Evolutionary conservation across 2,329 filamentous ascomycete genomes (phyloP).

Genomic region (Aspergillus versicolor): DNA sequence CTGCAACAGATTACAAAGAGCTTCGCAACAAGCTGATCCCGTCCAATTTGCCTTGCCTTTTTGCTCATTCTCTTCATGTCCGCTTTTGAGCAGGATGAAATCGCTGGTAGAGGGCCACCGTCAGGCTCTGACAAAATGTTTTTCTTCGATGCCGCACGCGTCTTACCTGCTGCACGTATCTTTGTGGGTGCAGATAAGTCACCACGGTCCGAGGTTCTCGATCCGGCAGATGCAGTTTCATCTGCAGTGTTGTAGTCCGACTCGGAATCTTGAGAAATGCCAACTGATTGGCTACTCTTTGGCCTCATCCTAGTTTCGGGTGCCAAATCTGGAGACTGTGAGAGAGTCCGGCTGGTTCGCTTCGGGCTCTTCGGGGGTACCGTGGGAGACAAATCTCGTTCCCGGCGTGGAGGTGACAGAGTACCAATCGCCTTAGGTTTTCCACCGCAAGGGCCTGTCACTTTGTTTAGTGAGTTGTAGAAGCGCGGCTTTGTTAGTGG

Average conservation of each 20-base stretch:
- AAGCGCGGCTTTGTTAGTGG: conserved; percentile 9
- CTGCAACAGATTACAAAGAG: conserved; percentile 45
- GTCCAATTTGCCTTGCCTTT: conserved; percentile 13
- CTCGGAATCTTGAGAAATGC: conserved; percentile 19
- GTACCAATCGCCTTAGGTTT: background rate
- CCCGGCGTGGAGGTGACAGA: background rate
- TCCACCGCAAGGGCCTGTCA: background rate
- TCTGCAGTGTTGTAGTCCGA: conserved; percentile 35
- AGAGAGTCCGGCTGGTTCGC: background rate
- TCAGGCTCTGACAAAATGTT: background rate
- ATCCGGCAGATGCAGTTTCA: conserved; percentile 19
- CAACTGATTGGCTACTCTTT: conserved; percentile 16
- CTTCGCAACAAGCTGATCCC: conserved; percentile 33
- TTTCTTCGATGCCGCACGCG: background rate
- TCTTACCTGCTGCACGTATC: background rate
- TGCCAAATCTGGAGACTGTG: background rate
- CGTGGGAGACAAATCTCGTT: background rate
- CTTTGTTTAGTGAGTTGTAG: conserved; percentile 9
- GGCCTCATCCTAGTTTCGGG: background rate
- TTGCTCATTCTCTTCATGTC: conserved; percentile 14
- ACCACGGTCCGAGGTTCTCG: background rate
- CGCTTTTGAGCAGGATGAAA: background rate
- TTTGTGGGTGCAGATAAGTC: background rate
- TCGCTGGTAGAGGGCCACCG: background rate
- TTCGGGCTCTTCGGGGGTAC: conserved; percentile 1